Evolutionary conservation across 2,329 filamentous ascomycete genomes (phyloP), one percentile per base, ranked within the genome.

Genomic region (Aspergillus sp.): DNA sequence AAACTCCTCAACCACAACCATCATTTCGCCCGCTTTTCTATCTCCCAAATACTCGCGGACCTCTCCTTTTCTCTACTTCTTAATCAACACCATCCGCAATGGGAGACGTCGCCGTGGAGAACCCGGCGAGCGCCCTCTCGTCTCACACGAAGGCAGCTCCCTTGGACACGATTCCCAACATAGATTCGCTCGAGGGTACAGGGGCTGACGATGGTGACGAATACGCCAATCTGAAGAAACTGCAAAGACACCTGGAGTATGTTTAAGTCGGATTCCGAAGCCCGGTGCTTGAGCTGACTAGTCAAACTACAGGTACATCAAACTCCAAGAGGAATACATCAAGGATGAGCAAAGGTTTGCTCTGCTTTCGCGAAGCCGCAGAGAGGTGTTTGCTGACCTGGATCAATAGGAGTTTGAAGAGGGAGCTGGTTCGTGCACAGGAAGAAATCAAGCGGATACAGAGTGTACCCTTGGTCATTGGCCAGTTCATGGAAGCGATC

Each of bases 381-480:
- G 11, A 37, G 8, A 1, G 17, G 11, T 6, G 1, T 33, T 45
- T 47, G 45, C 14, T 25, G 21, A 33, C 44, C 66, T 51, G 57
- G 9, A 60, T 23, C 49, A 12, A 44, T 67, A 92, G 91, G 81
- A 97, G 92, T 79, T 79, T 99, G 76, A 99, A 99, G 84, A 87
- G 95, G 68, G 95, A 99, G 82, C 85, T 99, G 52, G 93, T 99
- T 55, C 88, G 95, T 68, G 95, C 95, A 67, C 95, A 99, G 76
- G 95, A 99, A 77, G 95, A 99, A 81, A 99, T 99, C 81, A 99
- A 99, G 83, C 88, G 95, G 66, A 99, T 99, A 76, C 95, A 99
- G 81, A 97, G 92, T 76, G 95, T 99, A 55, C 95, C 95, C 27
- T 81, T 99, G 62, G 95, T 99, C 62, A 99, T 99, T 74, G 95